Evolutionary conservation across 768 basidiomycete species (phyloP).

Genomic region (Leccinum longicurvipes): DNA sequence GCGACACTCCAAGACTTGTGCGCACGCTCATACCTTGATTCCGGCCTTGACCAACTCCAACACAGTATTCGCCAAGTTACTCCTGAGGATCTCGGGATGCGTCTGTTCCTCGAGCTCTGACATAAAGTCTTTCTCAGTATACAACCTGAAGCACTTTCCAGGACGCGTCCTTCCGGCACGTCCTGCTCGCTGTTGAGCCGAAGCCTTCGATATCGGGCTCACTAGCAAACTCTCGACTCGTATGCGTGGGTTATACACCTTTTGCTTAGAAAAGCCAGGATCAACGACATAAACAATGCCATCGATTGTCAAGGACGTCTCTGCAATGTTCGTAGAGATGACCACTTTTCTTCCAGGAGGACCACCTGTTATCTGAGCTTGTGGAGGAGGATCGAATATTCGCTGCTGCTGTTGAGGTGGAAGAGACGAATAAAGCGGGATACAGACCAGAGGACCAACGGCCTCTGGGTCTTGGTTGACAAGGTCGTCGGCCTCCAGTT

Average conservation of each 20-base stretch:
- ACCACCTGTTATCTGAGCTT: constrained; percentile 54
- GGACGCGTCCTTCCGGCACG: constrained; percentile 95
- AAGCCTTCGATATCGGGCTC: constrained; percentile 94
- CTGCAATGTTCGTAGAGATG: constrained; percentile 95
- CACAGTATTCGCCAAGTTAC: constrained; percentile 91
- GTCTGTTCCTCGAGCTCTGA: constrained; percentile 95
- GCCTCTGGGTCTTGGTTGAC: constrained; percentile 63
- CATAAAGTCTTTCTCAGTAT: constrained; percentile 97
- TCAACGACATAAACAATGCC: constrained; percentile 99
- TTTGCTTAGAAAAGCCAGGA: constrained; percentile 96
- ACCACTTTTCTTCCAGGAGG: constrained; percentile 92
- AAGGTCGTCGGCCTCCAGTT: constrained; percentile 84
- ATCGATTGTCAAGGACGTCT: constrained; percentile 96
- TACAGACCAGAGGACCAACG: constrained; percentile 84
- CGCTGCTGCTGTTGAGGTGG: constrained; percentile 94
- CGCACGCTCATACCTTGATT: constrained; percentile 54
- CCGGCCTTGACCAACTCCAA: constrained; percentile 93
- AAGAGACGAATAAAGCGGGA: constrained; percentile 93
- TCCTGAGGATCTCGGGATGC: constrained; percentile 91
- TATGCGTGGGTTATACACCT: constrained; percentile 96
- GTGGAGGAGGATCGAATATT: constrained; percentile 90
- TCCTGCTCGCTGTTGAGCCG: constrained; percentile 93
- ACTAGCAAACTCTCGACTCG: constrained; percentile 93
- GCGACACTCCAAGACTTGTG: neutral
- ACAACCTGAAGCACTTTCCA: constrained; percentile 95